Conservation (phyloP, 2,329 filamentous ascomycete species). For the Alternaria hordeiaustralica region DNA sequence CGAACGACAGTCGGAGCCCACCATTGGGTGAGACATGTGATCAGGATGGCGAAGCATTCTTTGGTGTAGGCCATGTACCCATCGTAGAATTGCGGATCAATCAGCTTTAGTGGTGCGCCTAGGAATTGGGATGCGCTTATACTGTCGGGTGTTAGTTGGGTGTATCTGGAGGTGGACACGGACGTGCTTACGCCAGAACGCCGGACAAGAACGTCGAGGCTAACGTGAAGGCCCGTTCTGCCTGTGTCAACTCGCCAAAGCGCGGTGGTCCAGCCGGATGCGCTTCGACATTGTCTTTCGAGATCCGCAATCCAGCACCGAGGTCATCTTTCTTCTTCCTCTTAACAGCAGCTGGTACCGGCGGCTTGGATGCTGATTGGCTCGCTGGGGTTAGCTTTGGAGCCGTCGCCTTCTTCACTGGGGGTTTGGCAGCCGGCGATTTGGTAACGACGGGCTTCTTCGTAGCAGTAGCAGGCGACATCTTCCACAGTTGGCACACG, state of each 20-base stretch:
- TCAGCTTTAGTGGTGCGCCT: conserved; percentile 75
- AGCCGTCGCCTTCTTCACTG: not conserved
- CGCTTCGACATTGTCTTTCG: conserved; percentile 49
- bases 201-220: conserved; percentile 59
- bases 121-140: conserved; percentile 75
- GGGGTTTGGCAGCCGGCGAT: conserved; percentile 3
- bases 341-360: conserved; percentile 30
- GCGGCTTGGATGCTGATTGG: conserved; percentile 21
- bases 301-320: conserved; percentile 53
- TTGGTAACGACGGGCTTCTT: conserved; percentile 23
- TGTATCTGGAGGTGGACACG: not conserved
- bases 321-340: conserved; percentile 46
- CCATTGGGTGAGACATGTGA: conserved; percentile 81
- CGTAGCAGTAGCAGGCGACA: conserved; percentile 36
- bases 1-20: conserved; percentile 85
- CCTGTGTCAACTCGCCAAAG: conserved; percentile 57
- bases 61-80: conserved; percentile 89
- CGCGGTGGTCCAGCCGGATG: conserved; percentile 54
- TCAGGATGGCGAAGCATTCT: conserved; percentile 78
- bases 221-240: conserved; percentile 58
- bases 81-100: conserved; percentile 80
- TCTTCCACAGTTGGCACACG: conserved; percentile 6
- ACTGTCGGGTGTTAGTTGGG: conserved; percentile 34
- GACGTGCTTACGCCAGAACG: conserved; percentile 51
- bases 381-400: not conserved